phyloP scores from a whole-genome alignment of 2,329 filamentous ascomycete genomes.

The Fusarium tuaranense region DNA sequence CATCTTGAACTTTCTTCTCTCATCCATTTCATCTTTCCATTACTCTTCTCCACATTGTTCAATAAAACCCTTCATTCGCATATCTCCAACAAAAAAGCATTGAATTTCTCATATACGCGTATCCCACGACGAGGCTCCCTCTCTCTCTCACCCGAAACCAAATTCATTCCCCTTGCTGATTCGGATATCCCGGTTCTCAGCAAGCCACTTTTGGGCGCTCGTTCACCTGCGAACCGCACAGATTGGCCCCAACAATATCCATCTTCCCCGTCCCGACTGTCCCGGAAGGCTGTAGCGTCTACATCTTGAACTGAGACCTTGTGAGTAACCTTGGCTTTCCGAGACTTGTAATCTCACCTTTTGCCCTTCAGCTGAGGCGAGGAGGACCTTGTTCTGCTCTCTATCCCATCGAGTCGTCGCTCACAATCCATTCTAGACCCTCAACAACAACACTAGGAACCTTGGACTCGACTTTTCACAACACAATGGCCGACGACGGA shows the following conservation, averaged over 20 bases:
- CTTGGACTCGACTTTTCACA: not conserved
- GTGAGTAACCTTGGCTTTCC: constrained; percentile 26
- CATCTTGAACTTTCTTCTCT: not conserved
- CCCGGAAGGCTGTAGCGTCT: constrained; percentile 14
- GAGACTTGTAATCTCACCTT: constrained; percentile 26
- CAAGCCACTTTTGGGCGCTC: constrained; percentile 32
- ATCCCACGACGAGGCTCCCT: not conserved
- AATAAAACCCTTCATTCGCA: not conserved
- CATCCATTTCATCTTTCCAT: not conserved
- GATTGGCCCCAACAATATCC: constrained; percentile 25
- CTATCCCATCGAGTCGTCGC: not conserved
- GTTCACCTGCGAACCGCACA: constrained; percentile 21
- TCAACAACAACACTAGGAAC: not conserved
- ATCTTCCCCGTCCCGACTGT: not conserved
- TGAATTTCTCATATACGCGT: not conserved
- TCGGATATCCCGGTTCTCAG: constrained; percentile 34
- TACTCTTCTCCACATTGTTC: not conserved
- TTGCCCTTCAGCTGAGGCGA: constrained; percentile 13
- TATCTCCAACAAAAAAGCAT: not conserved
- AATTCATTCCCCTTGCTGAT: constrained; percentile 2
- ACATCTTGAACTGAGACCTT: constrained; percentile 3
- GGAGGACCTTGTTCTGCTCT: not conserved
- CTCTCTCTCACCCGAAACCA: not conserved
- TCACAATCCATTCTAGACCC: not conserved
- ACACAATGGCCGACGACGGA: constrained; percentile 55